phyloP scores from a whole-genome alignment of 768 basidiomycete species.

The Gloeopeniophorella convolvens region DNA sequence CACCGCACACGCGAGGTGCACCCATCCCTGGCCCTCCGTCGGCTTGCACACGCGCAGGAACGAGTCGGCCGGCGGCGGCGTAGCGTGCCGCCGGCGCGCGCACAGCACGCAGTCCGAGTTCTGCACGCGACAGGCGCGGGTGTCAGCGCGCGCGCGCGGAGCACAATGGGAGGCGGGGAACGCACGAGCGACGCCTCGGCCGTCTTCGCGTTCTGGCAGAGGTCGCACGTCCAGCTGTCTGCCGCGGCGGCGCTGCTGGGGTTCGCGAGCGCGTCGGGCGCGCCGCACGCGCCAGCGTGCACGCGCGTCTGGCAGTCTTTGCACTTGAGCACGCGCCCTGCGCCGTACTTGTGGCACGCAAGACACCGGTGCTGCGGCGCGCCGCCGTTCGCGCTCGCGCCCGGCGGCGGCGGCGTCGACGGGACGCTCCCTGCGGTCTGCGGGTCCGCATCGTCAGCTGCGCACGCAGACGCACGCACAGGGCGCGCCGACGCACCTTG shows the following conservation, averaged over 20 bases:
- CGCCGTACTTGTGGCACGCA: constrained; percentile 69
- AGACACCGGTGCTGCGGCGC: constrained; percentile 65
- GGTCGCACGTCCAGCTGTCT: constrained; percentile 80
- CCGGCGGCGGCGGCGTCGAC: constrained; percentile 58
- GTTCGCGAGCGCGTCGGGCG: no score
- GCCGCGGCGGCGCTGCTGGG: constrained; percentile 52
- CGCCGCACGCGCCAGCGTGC: constrained; percentile 59
- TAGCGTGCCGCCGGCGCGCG: constrained; percentile 48
- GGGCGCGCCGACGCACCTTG: constrained; percentile 37
- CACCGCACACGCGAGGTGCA: constrained; percentile 82
- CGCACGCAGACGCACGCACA: background rate
- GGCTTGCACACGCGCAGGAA: constrained; percentile 79
- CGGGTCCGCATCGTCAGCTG: background rate
- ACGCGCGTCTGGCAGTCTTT: constrained; percentile 70
- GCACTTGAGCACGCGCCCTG: constrained; percentile 78
- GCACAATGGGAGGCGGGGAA: constrained; percentile 9
- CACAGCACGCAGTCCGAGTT: constrained; percentile 83
- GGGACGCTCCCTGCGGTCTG: constrained; percentile 42
- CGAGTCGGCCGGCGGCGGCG: constrained; percentile 48
- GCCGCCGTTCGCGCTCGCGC: constrained; percentile 27
- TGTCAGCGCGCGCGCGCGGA: constrained; percentile 1
- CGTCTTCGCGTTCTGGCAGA: constrained; percentile 79
- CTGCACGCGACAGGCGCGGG: no score
- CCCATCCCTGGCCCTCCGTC: constrained; percentile 91
- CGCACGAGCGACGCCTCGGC: constrained; percentile 77